Base-by-base conservation (phyloP, 2,329 filamentous ascomycete genomes). In the Claviceps sp. region DNA sequence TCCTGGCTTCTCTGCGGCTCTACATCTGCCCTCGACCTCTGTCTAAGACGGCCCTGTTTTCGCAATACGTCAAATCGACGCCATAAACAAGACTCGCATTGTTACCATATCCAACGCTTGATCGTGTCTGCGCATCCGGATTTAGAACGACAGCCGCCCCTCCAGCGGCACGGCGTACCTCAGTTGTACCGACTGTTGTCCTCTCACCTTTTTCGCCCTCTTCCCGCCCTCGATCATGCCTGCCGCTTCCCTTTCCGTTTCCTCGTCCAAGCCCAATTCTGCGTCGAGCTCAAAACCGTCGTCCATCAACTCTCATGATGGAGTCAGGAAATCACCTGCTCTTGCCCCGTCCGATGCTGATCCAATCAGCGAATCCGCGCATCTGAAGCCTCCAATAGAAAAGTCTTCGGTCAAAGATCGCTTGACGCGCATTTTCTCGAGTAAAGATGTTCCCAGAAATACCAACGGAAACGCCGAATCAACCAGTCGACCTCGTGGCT, bases 371-470 rank as follows among this genome's bases (percentile, higher is more conserved):
- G 60, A 63, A 42, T 53, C 57, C 16, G 48, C 56, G 11, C 56
- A 55, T 37, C 45, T 57, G 26, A 73, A 66, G 57, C 66, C 66
- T 51, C 38, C 59, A n/a, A 59, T 67, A 52, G 78, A 82, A 59
- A 81, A 78, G 63, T 64, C 74, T 2, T 80, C 78, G 14, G 79
- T 84, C 67, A 84, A 82, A 63, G 79, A 81, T 62, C 76, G 79
- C 47, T 64, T 84, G 52, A 78, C 79, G 42, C 76, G 80, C 69
- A 84, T 84, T 75, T 84, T 84, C 66, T 80, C 75, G 51, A 74
- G 71, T 57, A 81, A 77, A 62, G 79, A 81, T 51, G 62, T 70
- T 20, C 59, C 64, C 42, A 67, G 65, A 52, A 51, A 50, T 37
- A 62, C 64, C 51, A 57, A 67, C 40, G 65, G 67, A 45, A 67